A percentile compares a stretch with the other conserved stretches of the same genome.
phyloP scores from a whole-genome alignment of 2,329 filamentous ascomycete species.

The Arthrocladium fulminans region DNA sequence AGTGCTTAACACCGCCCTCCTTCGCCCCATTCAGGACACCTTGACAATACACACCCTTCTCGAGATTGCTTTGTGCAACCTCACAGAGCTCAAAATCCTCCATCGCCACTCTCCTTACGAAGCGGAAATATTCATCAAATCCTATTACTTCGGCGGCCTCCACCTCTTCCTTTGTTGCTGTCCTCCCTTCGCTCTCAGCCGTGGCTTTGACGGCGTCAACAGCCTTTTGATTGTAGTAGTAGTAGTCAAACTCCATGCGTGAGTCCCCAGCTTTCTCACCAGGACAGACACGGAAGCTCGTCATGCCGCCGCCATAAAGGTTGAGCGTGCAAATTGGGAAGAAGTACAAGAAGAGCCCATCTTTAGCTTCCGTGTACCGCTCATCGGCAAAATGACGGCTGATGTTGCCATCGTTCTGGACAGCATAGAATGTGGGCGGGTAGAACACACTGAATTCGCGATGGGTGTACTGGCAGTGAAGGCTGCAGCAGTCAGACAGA shows the following conservation, averaged over 20 bases:
- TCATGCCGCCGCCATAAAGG: slow-evolving; percentile 51
- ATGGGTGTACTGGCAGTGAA: slow-evolving; percentile 52
- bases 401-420: slow-evolving; percentile 48
- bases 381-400: slow-evolving; percentile 49
- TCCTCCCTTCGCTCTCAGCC: background rate
- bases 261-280: slow-evolving; percentile 41
- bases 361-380: slow-evolving; percentile 31
- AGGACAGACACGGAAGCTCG: slow-evolving; percentile 48
- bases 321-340: slow-evolving; percentile 50
- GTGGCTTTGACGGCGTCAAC: background rate
- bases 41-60: slow-evolving; percentile 46
- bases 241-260: slow-evolving; percentile 53
- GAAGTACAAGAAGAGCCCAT: slow-evolving; percentile 50
- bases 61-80: slow-evolving; percentile 46
- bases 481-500: too few relatives aligned
- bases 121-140: slow-evolving; percentile 49
- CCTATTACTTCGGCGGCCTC: slow-evolving; percentile 29
- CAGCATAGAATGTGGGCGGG: slow-evolving; percentile 47
- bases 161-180: background rate
- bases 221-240: slow-evolving; percentile 39
- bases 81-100: slow-evolving; percentile 52
- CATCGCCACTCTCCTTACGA: slow-evolving; percentile 47
- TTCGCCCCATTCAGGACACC: slow-evolving; percentile 49
- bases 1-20: slow-evolving; percentile 47
- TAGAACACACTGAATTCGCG: slow-evolving; percentile 48